Base-by-base conservation (phyloP, 129 eudicot species). In the Apium graveolens region DNA sequence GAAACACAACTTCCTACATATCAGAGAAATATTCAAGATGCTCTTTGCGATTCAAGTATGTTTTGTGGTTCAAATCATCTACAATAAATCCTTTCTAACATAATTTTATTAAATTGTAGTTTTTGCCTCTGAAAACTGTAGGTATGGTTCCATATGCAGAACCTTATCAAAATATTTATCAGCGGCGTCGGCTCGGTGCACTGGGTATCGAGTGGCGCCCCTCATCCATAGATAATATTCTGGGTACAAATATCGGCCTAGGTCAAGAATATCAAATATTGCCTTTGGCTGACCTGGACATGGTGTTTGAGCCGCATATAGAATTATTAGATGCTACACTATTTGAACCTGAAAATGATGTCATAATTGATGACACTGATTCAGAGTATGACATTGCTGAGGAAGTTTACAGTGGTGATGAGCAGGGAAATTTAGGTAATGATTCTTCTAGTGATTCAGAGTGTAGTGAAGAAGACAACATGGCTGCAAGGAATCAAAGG, bases 111-210 rank as follows among this genome's bases (percentile, higher is more conserved):
- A 21, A 24, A 21, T 18, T 55, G 45, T 32, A 45, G 71, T 48
- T 38, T 45, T 37, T 78, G 73, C 46, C 72, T 5, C 68, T 80
- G 70, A 49, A 27, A 77, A 78, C 80, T 78, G 13, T 82, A 96
- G 97, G 97, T 88, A 88, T 96, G 97, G 85, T 92, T 80, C 99
- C 99, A 48, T 96, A 92, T 78, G 85, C 93, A 3, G 99, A 96
- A 80, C 99, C 99, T 31, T 96, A 92, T 81, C 99, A 96, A 79
- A 92, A 87, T 82, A 85, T 68, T 60, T 96, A 92, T 86, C 99
- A 96, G 84, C 84, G 93, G 70, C 91, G 93, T 24, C 90, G 99
- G 63, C 90, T 96, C 35, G 99, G 97, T 83, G 95, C 93, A 39
- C 80, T 96, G 42, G 89, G 89, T 35, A 71, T 89, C 39, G 99